Evolutionary conservation across 108 stramenopile genomes (phyloP).

Genomic region (Poteriospumella lacustris): DNA sequence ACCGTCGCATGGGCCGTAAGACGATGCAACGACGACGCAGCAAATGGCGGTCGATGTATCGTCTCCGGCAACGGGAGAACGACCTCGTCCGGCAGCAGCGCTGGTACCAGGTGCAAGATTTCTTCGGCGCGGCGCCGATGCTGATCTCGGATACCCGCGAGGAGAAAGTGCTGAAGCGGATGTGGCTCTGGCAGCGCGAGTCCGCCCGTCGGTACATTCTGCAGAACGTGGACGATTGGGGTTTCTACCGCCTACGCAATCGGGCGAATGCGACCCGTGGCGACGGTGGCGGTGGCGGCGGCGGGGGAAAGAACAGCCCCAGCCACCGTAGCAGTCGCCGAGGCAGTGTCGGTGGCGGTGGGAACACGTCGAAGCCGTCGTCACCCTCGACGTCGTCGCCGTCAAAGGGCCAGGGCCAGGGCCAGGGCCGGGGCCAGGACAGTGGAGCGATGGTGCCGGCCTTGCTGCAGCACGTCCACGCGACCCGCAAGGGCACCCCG

Average conservation of each 20-base stretch:
- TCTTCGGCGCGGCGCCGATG: not conserved
- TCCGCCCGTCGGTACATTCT: conserved; percentile 9
- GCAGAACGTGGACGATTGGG: conserved; percentile 30
- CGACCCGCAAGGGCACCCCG: conserved; percentile 27
- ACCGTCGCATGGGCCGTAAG: not conserved
- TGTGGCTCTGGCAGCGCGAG: not conserved
- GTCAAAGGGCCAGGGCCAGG: conserved; percentile 16
- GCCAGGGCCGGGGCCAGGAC: not conserved
- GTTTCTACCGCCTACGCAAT: not conserved
- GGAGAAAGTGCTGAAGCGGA: conserved; percentile 27
- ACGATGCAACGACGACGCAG: not conserved
- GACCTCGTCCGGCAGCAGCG: not conserved
- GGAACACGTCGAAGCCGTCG: too few species aligned
- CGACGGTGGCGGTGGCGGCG: too few species aligned
- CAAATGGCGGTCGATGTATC: conserved; percentile 8
- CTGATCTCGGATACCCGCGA: conserved; percentile 31
- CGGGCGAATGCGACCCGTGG: too few species aligned
- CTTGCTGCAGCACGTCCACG: too few species aligned
- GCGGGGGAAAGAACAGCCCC: too few species aligned
- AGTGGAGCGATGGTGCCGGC: too few species aligned
- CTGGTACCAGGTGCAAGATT: conserved; percentile 4
- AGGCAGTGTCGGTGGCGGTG: too few species aligned
- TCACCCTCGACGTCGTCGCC: too few species aligned
- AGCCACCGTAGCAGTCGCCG: too few species aligned
- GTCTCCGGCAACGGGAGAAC: conserved; percentile 26